Evolutionary conservation across 192 early-diverging fungal species (phyloP).

Genomic region (Mortierella alpina): DNA sequence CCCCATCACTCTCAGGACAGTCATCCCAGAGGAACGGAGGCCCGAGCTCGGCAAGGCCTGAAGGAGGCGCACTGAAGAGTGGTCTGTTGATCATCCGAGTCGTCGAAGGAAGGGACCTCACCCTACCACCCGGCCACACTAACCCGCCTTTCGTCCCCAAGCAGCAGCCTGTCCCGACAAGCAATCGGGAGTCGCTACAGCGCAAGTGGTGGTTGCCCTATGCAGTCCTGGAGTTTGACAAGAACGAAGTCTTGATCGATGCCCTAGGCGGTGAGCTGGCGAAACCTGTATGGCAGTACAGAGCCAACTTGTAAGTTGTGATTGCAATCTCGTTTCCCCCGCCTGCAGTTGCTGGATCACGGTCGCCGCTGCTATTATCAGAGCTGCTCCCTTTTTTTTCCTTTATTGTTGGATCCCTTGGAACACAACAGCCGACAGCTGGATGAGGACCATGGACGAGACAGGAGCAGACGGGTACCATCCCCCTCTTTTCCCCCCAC

Average conservation of each 20-base stretch:
- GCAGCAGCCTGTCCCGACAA: conserved; percentile 16
- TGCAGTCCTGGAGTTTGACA: conserved; percentile 93
- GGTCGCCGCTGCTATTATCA: conserved; percentile 18
- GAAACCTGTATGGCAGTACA: conserved; percentile 82
- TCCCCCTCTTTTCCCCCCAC: background rate
- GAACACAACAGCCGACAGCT: conserved; percentile 1
- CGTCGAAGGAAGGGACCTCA: conserved; percentile 82
- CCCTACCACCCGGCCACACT: conserved; percentile 73
- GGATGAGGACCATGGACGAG: conserved; percentile 3
- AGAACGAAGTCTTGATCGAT: conserved; percentile 91
- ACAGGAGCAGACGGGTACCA: conserved; percentile 4
- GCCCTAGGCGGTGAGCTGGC: conserved; percentile 79
- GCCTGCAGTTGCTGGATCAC: background rate
- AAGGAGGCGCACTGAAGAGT: conserved; percentile 25
- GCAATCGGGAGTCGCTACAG: conserved; percentile 64
- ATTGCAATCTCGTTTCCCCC: no score
- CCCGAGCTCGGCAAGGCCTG: background rate
- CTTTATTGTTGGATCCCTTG: background rate
- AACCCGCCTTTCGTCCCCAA: conserved; percentile 58
- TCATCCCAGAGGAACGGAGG: conserved; percentile 15
- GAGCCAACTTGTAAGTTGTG: conserved; percentile 80
- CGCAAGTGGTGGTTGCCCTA: conserved; percentile 83
- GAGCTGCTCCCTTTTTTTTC: conserved; percentile 14
- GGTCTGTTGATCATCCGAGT: conserved; percentile 86
- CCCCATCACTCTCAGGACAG: conserved; percentile 41